Evolutionary conservation across 441 rosid genomes (phyloP), one percentile per base, ranked within the genome.

Genomic region (Arabidopsis hybrid): DNA sequence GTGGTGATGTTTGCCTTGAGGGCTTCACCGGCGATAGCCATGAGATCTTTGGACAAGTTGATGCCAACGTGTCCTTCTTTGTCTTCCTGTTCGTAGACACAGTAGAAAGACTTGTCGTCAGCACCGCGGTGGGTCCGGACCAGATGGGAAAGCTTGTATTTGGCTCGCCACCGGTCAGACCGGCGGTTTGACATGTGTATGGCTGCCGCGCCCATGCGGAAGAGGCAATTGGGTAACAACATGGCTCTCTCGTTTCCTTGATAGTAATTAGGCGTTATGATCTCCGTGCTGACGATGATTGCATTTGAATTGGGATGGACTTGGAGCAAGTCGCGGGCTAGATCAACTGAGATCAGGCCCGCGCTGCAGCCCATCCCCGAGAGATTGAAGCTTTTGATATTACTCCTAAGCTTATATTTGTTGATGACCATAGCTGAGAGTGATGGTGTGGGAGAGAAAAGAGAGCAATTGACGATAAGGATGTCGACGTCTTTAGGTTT

Each of bases 291-390:
- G 0, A 95, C 86, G 0, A 95, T 86, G 3, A 92, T 87, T 0
- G 95, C 97, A 69, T 92, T 91, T 0, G 97, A 92, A 70, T 87
- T 88, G 0, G 97, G 97, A 78, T 90, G 92, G 0, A 86, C 89
- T 34, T 88, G 94, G 29, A 92, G 94, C 72, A 95, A 82, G 65
- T 95, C 97, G 0, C 94, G 91, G 31, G 97, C 97, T 26, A 92
- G 73, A 73, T 92, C 96, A 2, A 95, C 81, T 4, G 97, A 87
- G 38, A 92, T 91, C 8, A 90, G 53, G 21, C 99, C 94, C 0
- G 99, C 99, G 45, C 93, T 90, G 76, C 99, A 94, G 0, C 99
- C 99, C 97, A 92, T 92, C 10, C 99, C 97, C 0, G 97, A 92
- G 7, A 95, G 91, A 83, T 95, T 92, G 53, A 92, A 91, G 84